phyloP scores from a whole-genome alignment of 192 early-diverging fungal genomes.

The Backusella luteola region DNA sequence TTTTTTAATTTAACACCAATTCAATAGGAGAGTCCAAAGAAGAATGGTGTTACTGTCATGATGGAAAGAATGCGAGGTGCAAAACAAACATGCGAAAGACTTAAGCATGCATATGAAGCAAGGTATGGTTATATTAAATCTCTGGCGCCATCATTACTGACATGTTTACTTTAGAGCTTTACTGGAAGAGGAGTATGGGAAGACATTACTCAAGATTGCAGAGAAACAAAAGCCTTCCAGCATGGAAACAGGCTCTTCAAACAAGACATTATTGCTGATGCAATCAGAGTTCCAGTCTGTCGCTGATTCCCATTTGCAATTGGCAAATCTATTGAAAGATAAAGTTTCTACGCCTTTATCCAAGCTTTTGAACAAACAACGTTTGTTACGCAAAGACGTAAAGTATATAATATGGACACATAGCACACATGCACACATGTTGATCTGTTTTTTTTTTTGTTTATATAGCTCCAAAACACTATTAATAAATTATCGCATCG shows the following conservation, averaged over 20 bases:
- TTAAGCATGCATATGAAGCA: conserved; percentile 18
- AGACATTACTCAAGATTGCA: conserved; percentile 9
- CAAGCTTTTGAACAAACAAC: conserved; percentile 5
- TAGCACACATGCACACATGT: background rate
- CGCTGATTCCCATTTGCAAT: conserved; percentile 6
- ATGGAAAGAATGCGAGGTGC: conserved; percentile 18
- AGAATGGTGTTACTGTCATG: conserved; percentile 14
- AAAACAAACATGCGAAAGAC: conserved; percentile 15
- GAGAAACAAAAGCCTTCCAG: background rate
- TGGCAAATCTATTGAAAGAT: background rate
- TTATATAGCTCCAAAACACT: background rate
- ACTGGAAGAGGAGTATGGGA: conserved; percentile 15
- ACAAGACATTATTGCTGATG: background rate
- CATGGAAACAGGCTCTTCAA: background rate
- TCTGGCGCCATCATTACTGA: too few relatives aligned
- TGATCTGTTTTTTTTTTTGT: background rate
- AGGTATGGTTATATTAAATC: conserved; percentile 1
- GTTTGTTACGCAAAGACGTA: background rate
- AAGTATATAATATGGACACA: background rate
- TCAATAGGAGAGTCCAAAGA: conserved; percentile 13
- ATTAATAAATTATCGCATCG: conserved; percentile 3
- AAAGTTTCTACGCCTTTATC: conserved; percentile 7
- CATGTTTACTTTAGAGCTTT: conserved; percentile 5
- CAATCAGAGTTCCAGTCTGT: background rate
- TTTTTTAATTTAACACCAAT: background rate